Evolutionary conservation across 371 early-diverging fungal species (phyloP).

Genomic region (Batrachochytrium dendrobatidis): DNA sequence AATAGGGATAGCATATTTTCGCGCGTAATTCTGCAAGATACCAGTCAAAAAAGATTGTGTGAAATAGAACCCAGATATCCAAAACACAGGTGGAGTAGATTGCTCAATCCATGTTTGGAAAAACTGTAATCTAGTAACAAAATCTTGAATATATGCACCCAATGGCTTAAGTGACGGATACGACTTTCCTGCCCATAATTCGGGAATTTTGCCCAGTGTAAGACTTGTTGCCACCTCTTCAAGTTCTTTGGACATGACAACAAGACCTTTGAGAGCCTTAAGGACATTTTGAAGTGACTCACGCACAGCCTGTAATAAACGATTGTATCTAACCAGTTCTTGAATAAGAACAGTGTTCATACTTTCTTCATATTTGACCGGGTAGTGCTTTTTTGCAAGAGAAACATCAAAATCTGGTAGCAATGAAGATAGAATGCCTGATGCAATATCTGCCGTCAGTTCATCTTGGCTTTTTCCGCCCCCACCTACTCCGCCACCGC

Average conservation of each 20-base stretch:
- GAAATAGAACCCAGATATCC: conserved; percentile 55
- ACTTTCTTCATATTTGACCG: conserved; percentile 48
- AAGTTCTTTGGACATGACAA: conserved; percentile 54
- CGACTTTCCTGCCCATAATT: conserved; percentile 47
- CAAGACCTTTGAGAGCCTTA: conserved; percentile 51
- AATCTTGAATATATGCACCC: conserved; percentile 43
- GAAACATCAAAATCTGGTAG: conserved; percentile 41
- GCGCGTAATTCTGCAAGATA: conserved; percentile 51
- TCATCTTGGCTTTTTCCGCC: conserved; percentile 44
- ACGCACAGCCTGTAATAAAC: conserved; percentile 38
- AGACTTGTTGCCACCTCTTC: conserved; percentile 44
- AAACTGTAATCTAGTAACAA: conserved; percentile 40
- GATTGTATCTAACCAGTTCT: conserved; percentile 49
- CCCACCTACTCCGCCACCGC: conserved; percentile 18
- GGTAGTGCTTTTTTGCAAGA: conserved; percentile 35
- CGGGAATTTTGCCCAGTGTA: conserved; percentile 44
- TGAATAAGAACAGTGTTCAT: conserved; percentile 56
- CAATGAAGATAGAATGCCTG: conserved; percentile 34
- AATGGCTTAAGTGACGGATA: conserved; percentile 52
- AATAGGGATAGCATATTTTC: conserved; percentile 49
- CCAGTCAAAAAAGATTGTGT: conserved; percentile 55
- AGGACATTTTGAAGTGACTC: conserved; percentile 45
- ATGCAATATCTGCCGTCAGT: conserved; percentile 37
- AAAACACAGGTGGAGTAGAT: conserved; percentile 43
- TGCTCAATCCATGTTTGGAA: conserved; percentile 46